Conservation (phyloP, 495 filamentous ascomycete genomes). For the Daldinia decipiens region DNA sequence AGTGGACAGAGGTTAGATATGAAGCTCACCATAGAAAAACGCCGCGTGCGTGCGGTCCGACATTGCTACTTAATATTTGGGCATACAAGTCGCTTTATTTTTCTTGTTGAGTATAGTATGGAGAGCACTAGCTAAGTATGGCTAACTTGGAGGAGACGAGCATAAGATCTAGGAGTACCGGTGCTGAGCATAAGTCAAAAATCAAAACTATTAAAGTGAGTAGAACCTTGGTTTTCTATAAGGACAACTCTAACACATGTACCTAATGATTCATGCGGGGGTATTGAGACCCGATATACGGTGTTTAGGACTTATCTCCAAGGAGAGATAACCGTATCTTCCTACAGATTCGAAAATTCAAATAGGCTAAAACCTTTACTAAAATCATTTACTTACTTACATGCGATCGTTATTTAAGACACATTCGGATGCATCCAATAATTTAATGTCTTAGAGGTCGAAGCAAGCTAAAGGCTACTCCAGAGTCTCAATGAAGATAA, state of each 20-base stretch:
- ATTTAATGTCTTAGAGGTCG: neutral
- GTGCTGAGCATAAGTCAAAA: neutral
- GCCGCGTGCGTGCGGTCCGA: constrained; percentile 55
- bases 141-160: neutral
- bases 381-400: neutral
- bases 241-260: neutral
- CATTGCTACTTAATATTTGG: constrained; percentile 9
- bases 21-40: constrained; percentile 72
- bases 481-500: neutral
- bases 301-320: neutral
- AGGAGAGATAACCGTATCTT: neutral
- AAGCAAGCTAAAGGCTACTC: neutral
- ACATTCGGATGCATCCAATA: neutral
- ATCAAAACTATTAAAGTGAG: neutral
- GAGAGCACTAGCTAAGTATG: neutral
- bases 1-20: neutral
- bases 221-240: neutral
- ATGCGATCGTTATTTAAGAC: neutral
- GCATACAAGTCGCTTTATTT: neutral
- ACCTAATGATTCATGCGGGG: constrained; percentile 4
- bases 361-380: neutral
- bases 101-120: neutral
- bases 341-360: neutral
- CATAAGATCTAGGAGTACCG: neutral
- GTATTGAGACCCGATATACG: neutral